A percentile compares a stretch with the other conserved stretches of the same genome.
These are phyloP conservation scores for Fonsecaea monophora DNA, from an alignment of 2,329 filamentous ascomycete species.

Conservation along the genomic window DNA sequence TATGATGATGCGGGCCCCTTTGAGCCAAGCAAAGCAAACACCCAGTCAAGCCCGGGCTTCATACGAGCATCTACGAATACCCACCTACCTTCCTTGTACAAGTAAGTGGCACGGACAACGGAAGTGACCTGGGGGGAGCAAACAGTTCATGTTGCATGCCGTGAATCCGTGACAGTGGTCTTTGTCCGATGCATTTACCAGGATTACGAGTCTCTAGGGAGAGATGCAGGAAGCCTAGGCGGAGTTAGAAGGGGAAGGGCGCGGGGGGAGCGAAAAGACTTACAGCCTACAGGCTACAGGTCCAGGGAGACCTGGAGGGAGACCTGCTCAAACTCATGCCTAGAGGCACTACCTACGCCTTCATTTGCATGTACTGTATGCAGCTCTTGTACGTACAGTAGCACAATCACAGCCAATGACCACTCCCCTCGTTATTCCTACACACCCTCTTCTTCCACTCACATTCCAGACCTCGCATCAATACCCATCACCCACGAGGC, in stretches of 20 bases:
- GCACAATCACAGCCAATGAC: background rate
- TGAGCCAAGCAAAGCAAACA: no score
- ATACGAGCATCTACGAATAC: no score
- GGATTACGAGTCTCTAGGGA: background rate
- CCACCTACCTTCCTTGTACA: no score
- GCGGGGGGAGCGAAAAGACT: no score
- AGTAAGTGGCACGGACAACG: background rate
- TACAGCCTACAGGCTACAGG: no score
- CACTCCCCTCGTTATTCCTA: background rate
- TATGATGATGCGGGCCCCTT: no score
- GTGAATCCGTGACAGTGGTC: constrained; percentile 8
- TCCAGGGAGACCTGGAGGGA: no score
- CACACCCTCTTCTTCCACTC: background rate
- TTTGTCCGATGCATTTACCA: background rate
- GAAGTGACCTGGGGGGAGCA: no score
- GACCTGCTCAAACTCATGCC: no score
- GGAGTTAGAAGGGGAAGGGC: background rate
- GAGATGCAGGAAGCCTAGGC: background rate
- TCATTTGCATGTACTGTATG: background rate
- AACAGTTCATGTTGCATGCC: constrained; percentile 35
- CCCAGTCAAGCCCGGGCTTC: no score
- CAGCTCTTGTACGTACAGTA: background rate
- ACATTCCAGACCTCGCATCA: background rate
- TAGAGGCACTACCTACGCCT: no score
- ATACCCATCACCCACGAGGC: background rate